Evolutionary conservation across 176 grass and related monocot species (phyloP).

Genomic region (Aegilops bicornis): DNA sequence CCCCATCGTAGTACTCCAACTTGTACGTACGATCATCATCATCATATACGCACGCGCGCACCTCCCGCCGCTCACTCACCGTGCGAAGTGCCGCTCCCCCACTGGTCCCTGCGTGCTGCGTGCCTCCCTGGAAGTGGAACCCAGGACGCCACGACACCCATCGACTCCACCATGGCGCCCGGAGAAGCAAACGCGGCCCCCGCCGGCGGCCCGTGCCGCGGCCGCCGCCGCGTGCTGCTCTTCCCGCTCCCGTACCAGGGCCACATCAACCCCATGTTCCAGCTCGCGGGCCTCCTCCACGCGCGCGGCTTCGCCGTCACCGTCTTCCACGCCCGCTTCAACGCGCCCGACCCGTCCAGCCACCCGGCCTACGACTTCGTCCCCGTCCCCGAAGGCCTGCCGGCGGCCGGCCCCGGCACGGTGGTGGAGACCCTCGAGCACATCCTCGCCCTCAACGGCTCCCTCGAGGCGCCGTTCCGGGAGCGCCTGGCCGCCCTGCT

Average conservation of each 20-base stretch:
- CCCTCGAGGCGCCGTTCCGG: neutral
- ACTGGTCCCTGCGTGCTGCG: no score
- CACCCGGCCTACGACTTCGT: slow-evolving; percentile 34
- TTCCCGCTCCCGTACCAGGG: slow-evolving; percentile 52
- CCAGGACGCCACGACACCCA: neutral
- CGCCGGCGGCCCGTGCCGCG: neutral
- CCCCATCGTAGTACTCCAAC: neutral
- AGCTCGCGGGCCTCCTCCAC: slow-evolving; percentile 42
- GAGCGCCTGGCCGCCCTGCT: neutral
- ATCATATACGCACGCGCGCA: no score
- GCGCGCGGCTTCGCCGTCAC: slow-evolving; percentile 31
- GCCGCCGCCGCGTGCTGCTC: slow-evolving; percentile 22
- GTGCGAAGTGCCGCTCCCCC: no score
- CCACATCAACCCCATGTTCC: slow-evolving; percentile 56
- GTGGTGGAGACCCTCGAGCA: neutral
- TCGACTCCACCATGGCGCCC: neutral
- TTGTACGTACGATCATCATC: neutral
- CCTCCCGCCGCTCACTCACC: neutral
- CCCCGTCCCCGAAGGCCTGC: slow-evolving; percentile 11
- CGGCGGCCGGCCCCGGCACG: neutral
- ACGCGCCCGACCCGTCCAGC: slow-evolving; percentile 24
- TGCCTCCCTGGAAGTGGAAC: neutral
- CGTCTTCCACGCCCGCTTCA: slow-evolving; percentile 38
- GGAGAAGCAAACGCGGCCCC: neutral
- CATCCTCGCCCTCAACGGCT: neutral